Conservation (phyloP, 192 early-diverging fungal genomes). For the Oehlia diaphana region DNA sequence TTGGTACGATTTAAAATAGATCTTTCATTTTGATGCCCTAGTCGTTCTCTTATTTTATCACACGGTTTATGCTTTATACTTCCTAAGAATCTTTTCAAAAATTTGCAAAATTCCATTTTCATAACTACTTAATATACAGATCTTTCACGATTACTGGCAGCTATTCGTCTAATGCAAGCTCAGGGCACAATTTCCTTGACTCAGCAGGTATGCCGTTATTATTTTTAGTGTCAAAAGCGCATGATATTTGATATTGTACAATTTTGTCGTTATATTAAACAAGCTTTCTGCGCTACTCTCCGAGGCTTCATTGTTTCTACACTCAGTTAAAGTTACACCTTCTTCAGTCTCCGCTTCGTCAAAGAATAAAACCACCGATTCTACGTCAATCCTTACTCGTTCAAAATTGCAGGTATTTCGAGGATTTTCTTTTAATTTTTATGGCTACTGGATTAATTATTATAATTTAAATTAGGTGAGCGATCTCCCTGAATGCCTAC, state of each 20-base stretch:
- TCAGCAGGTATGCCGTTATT: conserved; percentile 26
- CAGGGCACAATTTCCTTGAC: conserved; percentile 18
- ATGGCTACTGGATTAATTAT: not conserved
- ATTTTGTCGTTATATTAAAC: not conserved
- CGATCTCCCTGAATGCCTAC: conserved; percentile 25
- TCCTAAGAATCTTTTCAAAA: too few species aligned
- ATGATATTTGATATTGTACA: not conserved
- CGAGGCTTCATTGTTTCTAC: conserved; percentile 26
- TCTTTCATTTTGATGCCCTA: too few species aligned
- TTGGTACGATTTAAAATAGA: too few species aligned
- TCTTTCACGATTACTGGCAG: not conserved
- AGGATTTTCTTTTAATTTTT: not conserved
- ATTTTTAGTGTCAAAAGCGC: not conserved
- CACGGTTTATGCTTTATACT: too few species aligned
- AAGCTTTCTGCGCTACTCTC: conserved; percentile 15
- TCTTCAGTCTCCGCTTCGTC: conserved; percentile 18
- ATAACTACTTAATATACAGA: not conserved
- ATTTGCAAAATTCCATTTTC: not conserved
- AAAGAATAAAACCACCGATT: conserved; percentile 3
- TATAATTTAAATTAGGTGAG: not conserved
- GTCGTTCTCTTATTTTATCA: too few species aligned
- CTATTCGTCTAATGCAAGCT: conserved; percentile 28
- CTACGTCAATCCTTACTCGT: not conserved
- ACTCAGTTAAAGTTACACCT: conserved; percentile 28
- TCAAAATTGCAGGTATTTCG: conserved; percentile 22